These are phyloP conservation scores for Pontederia crassipes DNA, from an alignment of 176 grass and related monocot species.

Conservation along the genomic window DNA sequence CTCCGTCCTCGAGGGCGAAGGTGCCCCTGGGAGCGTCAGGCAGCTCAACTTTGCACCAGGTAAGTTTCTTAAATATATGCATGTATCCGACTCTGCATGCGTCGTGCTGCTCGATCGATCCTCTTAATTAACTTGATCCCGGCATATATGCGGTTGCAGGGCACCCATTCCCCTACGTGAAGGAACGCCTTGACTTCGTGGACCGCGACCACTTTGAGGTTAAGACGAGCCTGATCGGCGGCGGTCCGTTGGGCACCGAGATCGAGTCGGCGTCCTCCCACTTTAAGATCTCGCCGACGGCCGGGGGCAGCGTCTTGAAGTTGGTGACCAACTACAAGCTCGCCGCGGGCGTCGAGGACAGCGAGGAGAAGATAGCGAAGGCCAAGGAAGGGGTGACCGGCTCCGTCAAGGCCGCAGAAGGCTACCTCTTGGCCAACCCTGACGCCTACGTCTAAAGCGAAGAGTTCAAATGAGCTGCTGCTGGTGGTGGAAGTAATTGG, in stretches of 20 bases:
- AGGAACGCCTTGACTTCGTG: background rate
- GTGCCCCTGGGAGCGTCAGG: background rate
- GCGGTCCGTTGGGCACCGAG: background rate
- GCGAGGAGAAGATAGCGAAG: conserved; percentile 29
- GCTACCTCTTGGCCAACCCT: conserved; percentile 47
- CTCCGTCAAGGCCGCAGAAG: conserved; percentile 51
- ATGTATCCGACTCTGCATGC: too few species aligned
- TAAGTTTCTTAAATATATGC: background rate
- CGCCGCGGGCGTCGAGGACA: background rate
- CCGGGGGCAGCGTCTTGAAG: background rate
- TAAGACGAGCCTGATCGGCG: background rate
- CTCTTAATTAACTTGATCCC: too few species aligned
- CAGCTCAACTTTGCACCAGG: background rate
- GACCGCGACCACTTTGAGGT: background rate
- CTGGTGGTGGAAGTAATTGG: too few species aligned
- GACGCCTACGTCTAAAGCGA: conserved; percentile 22
- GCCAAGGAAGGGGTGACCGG: conserved; percentile 31
- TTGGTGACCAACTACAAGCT: background rate
- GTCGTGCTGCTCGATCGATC: too few species aligned
- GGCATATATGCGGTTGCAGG: background rate
- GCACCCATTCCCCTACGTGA: background rate
- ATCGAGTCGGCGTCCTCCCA: background rate
- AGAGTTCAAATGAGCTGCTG: too few species aligned
- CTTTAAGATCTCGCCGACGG: background rate
- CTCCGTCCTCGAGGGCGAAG: background rate